phyloP scores from a whole-genome alignment of 257 asterid species.

The Henckelia pumila region DNA sequence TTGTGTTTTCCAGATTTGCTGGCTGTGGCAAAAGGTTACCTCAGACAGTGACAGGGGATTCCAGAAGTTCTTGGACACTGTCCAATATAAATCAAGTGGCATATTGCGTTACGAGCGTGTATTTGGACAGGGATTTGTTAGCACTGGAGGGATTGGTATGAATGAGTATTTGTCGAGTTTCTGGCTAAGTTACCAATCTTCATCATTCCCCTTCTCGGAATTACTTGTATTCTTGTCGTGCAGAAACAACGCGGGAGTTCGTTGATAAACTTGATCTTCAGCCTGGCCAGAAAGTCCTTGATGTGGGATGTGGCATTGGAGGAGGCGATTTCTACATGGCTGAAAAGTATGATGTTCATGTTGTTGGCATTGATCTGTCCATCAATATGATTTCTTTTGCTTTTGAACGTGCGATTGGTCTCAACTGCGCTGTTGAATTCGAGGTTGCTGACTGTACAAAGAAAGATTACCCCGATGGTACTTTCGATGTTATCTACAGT shows the following conservation, averaged over 20 bases:
- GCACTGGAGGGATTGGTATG: slow-evolving; percentile 96
- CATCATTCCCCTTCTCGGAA: not conserved
- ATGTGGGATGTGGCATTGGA: slow-evolving; percentile 98
- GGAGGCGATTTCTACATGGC: slow-evolving; percentile 99
- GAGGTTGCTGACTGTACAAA: slow-evolving; percentile 98
- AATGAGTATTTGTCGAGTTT: not conserved
- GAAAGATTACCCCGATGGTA: slow-evolving; percentile 69
- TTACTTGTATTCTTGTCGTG: slow-evolving; percentile 25
- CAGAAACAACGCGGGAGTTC: slow-evolving; percentile 95
- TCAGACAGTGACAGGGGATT: slow-evolving; percentile 77
- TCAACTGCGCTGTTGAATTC: slow-evolving; percentile 84
- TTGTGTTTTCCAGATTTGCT: slow-evolving; percentile 65
- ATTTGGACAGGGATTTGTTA: slow-evolving; percentile 90
- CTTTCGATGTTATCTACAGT: slow-evolving; percentile 89
- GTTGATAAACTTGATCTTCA: slow-evolving; percentile 72
- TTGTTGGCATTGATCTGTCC: slow-evolving; percentile 90
- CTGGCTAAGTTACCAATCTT: not conserved
- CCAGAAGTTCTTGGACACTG: slow-evolving; percentile 89
- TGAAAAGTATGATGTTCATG: slow-evolving; percentile 78
- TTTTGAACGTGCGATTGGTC: slow-evolving; percentile 86
- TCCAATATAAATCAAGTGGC: slow-evolving; percentile 84
- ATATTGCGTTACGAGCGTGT: slow-evolving; percentile 91
- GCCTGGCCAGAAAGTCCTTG: slow-evolving; percentile 90
- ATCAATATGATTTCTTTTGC: slow-evolving; percentile 96
- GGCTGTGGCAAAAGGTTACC: slow-evolving; percentile 84